Base-by-base conservation (phyloP, 2,329 filamentous ascomycete species). In the Sclerotinia spermophila region DNA sequence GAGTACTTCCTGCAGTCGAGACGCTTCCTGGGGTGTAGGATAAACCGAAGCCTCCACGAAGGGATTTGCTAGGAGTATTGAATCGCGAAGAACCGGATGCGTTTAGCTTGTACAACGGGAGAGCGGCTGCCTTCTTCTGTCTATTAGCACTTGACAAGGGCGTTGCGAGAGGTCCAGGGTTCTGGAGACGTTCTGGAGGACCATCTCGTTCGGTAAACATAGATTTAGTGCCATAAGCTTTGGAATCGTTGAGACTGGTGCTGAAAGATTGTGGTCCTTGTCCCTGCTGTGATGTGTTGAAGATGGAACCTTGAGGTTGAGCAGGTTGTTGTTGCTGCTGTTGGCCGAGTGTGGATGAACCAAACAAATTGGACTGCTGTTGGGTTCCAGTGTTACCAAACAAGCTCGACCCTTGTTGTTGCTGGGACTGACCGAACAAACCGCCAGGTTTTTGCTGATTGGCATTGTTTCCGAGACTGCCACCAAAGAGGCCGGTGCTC, bases 131-230 rank as follows among this genome's bases (percentile, higher is more conserved):
- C 79, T 93, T 92, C 80, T 92, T 92, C 70, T 90, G 86, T 82
- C 93, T 95, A 51, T 83, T 83, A 69, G 85, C 87, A 74, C 89
- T 90, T 13, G 90, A 91, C 19, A 98, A 85, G 0, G 96, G 96
- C 0, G 95, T 98, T 13, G 95, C 96, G 74, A 99, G 86, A 4
- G 96, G 96, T 2, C 96, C 96, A 4, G 94, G 92, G 77, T 94
- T 94, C 80, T 80, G 86, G 68, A 84, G 82, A 27, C 24, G 19
- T 27, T 58, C 38, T 82, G 82, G 92, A 82, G 78, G 89, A 79
- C 79, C 85, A 75, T 85, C 85, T 24, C 27, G 27, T 2, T 90
- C 91, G 44, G 90, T 88, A 81, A 98, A 98, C 30, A 99, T 86
- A 1, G 93, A 93, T 60, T 92, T 88, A 68, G 92, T 94, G 55